Evolutionary conservation across 2,329 filamentous ascomycete species (phyloP), one percentile per base, ranked within the genome.

Genomic region (Nemania bipapillata): DNA sequence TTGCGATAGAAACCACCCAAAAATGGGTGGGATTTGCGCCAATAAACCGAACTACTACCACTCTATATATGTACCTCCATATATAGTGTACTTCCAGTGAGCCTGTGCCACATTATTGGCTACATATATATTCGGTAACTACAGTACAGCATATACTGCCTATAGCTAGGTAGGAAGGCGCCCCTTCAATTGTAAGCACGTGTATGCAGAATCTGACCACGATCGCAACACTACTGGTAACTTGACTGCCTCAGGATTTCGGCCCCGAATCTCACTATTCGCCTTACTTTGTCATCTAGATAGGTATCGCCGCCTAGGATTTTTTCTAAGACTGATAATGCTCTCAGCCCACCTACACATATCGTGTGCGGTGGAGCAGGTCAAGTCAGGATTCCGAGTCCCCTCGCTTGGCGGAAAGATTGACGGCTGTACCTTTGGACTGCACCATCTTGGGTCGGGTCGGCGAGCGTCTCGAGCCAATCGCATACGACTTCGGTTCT

Each of bases 381-480:
- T 30, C 40, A 37, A 65, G 15, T 55, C 50, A 49, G 63, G 40
- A 65, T 20, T 55, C 56, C 28, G 56, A 59, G 11, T 42, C 49
- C 6, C 35, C 35, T 54, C 35, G 49, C 24, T 30, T 28, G 40
- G 40, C 15, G 17, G 42, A 54, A 30, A 20, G 20, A 26, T 20
- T 35, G 20, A 26, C 17, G 5, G 45, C 56, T 30, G 56, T 49
- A 11, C 15, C 24, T 57, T 42, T 22, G 35, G 35, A 35, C 30
- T 40, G 55, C 47, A 45, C 32, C 53, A 40, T 56, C 52, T 56
- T 40, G 47, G 22, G 17, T 37, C 42, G 20, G 50, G 45, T 61
- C 50, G 47, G 50, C 49, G 30, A 57, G 57, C 58, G 35, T 53
- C 56, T 53, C 52, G 15, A 62, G 24, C 65, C 55, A 60, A 35